A percentile compares a stretch with the other conserved stretches of the same genome.
Conservation (phyloP, 495 filamentous ascomycete species). For the Aspergillus bertholletiae region DNA sequence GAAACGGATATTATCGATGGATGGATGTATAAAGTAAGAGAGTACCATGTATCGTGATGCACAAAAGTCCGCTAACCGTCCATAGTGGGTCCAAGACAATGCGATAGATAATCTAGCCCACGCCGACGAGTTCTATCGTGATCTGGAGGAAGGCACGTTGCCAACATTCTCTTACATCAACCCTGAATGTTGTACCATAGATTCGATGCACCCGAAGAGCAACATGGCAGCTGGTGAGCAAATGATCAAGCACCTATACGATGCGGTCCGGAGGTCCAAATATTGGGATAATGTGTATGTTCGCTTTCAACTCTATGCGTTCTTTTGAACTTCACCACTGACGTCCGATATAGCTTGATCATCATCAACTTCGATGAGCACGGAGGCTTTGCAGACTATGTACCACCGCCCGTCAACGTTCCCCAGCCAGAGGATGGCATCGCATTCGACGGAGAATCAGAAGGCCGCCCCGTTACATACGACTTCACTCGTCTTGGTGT, state of each 20-base stretch:
- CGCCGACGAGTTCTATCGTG: conserved; percentile 40
- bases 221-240: conserved; percentile 42
- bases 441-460: conserved; percentile 33
- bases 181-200: conserved; percentile 44
- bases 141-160: conserved; percentile 41
- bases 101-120: conserved; percentile 36
- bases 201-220: conserved; percentile 43
- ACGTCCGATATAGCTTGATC: conserved; percentile 25
- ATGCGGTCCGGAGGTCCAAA: conserved; percentile 38
- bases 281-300: conserved; percentile 43
- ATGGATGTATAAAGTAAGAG: conserved; percentile 33
- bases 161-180: conserved; percentile 47
- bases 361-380: conserved; percentile 50
- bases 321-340: neutral
- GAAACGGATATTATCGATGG: conserved; percentile 40
- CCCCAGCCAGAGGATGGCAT: conserved; percentile 34
- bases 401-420: conserved; percentile 37
- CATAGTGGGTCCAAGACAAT: conserved; percentile 36
- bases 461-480: conserved; percentile 35
- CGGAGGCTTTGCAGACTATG: conserved; percentile 46
- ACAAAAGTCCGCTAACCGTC: neutral
- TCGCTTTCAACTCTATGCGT: neutral
- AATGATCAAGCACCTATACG: conserved; percentile 47
- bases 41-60: neutral
- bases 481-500: conserved; percentile 45